These are phyloP conservation scores for Plectosphaerella plurivora DNA, from an alignment of 2,329 filamentous ascomycete species.

Conservation along the genomic window DNA sequence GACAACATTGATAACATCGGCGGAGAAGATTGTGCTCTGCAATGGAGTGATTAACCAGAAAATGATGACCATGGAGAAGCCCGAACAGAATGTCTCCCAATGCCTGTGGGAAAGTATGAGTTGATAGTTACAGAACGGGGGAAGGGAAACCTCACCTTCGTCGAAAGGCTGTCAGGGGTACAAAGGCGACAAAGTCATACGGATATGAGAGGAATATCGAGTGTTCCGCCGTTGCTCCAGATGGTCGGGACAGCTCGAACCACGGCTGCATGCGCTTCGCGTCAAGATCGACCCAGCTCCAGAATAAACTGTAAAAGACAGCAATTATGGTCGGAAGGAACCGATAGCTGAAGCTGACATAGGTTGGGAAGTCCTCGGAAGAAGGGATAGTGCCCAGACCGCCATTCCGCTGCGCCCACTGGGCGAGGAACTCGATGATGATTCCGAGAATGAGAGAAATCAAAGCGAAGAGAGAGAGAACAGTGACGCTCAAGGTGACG, in stretches of 20 bases:
- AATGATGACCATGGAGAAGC: constrained; percentile 47
- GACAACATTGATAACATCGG: constrained; percentile 18
- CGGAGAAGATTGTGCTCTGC: constrained; percentile 50
- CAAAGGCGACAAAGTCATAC: constrained; percentile 26
- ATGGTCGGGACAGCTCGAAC: constrained; percentile 46
- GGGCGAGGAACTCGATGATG: constrained; percentile 38
- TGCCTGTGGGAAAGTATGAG: constrained; percentile 29
- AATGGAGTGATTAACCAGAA: constrained; percentile 52
- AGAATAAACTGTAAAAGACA: constrained; percentile 50
- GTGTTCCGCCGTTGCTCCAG: constrained; percentile 35
- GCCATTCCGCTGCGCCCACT: constrained; percentile 29
- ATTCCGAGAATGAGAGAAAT: constrained; percentile 34
- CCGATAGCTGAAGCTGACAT: constrained; percentile 33
- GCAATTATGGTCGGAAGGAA: constrained; percentile 51
- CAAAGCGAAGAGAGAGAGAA: constrained; percentile 30
- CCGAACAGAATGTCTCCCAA: constrained; percentile 47
- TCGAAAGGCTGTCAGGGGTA: constrained; percentile 23
- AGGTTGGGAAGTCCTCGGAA: constrained; percentile 25
- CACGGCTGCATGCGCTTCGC: constrained; percentile 56
- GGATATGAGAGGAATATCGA: constrained; percentile 53
- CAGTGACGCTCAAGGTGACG: constrained; percentile 26
- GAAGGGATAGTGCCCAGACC: constrained; percentile 29
- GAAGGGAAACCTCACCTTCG: constrained; percentile 32
- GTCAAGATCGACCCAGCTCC: constrained; percentile 58
- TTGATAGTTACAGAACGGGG: constrained; percentile 12